Evolutionary conservation across 139 green algal genomes (phyloP).

Genomic region (Coccomyxa sp.): DNA sequence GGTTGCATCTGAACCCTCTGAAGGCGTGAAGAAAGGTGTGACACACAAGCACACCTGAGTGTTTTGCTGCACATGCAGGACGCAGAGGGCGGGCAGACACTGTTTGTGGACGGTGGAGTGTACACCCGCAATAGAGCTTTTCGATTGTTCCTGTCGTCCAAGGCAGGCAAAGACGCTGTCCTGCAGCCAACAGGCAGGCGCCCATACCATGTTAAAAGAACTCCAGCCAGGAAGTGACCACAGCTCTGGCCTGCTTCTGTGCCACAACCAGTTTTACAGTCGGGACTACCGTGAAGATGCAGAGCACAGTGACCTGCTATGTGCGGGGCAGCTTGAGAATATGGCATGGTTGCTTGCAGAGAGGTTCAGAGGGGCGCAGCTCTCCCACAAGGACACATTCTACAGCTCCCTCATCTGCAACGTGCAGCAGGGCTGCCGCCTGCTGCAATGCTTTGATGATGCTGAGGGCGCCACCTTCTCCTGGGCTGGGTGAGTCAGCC

Average conservation of each 20-base stretch:
- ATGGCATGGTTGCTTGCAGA: conserved; percentile 6
- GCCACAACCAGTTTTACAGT: too few species aligned
- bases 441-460: conserved; percentile 35
- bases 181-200: conserved; percentile 31
- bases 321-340: too few species aligned
- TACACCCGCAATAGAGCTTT: conserved; percentile 79
- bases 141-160: conserved; percentile 56
- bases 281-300: too few species aligned
- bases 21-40: too few species aligned
- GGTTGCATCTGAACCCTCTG: too few species aligned
- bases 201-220: too few species aligned
- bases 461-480: neutral
- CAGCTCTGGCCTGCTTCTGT: too few species aligned
- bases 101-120: conserved; percentile 60
- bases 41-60: too few species aligned
- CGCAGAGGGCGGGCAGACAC: neutral
- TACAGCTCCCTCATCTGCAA: conserved; percentile 27
- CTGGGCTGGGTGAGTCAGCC: neutral
- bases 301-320: too few species aligned
- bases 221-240: too few species aligned
- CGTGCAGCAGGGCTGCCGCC: conserved; percentile 5
- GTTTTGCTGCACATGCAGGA: too few species aligned
- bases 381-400: conserved; percentile 24
- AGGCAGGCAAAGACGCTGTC: conserved; percentile 46
- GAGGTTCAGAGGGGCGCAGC: neutral